Evolutionary conservation across 768 basidiomycete genomes (phyloP), one percentile per base, ranked within the genome.

Genomic region (Sporobolomyces pararoseus): DNA sequence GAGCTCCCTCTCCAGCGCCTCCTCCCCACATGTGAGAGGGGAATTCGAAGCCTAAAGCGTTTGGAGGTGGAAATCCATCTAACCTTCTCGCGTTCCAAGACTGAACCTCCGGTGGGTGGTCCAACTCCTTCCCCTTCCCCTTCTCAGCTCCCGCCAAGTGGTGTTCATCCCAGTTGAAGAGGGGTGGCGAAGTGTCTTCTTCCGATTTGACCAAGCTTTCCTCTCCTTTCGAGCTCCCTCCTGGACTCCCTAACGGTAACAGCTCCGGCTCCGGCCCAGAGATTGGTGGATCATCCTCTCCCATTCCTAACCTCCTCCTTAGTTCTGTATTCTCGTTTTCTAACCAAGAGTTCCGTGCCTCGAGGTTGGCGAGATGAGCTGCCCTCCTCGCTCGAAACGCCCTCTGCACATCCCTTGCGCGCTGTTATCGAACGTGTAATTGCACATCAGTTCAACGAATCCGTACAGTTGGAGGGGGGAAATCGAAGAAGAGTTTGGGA

Each of bases 351-450:
- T 92, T 89, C 77, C 90, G 84, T 75, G 87, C 79, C 79, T 94
- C 91, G 71, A 94, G 81, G 65, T 88, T 87, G 83, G 88, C 85
- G 63, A 94, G 84, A 79, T 93, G 91, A 65, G 90, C 90, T 70
- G 90, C 90, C 75, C 91, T 85, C 73, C 91, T 83, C 39, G 91
- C 91, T 71, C 91, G 85, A 82, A 93, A 94, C 13, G 90, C 91
- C 77, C 91, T 82, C 78, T 94, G 91, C 23, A 92, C 89, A 76
- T 93, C 91, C 66, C 91, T 83, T 34, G 91, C 67, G n/a, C 71
- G 66, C 71, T 72, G 55, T 21, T 3, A 31, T 23, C 32, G n/a
- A n/a, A n/a, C n/a, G n/a, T n/a, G n/a, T n/a, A n/a, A n/a, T n/a
- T n/a, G n/a, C n/a, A n/a, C n/a, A n/a, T n/a, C n/a, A n/a, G n/a